Conservation (phyloP, 2,329 filamentous ascomycete species). For the Leptographium procerum region DNA sequence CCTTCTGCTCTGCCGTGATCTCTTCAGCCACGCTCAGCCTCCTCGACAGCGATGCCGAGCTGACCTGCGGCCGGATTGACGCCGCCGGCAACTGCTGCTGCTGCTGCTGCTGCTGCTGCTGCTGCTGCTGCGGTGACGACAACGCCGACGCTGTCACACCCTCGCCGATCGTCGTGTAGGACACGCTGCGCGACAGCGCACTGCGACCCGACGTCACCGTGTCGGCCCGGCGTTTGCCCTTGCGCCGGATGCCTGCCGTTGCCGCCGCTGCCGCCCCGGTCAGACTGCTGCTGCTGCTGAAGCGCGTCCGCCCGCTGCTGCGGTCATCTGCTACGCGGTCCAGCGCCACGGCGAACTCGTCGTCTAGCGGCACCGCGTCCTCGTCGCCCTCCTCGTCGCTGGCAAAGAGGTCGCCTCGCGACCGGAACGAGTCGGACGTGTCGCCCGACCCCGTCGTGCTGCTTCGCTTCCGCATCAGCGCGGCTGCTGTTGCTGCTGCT, state of each 20-base stretch:
- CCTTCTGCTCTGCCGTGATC: not conserved
- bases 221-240: constrained; percentile 13
- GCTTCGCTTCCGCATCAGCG: constrained; percentile 50
- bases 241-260: constrained; percentile 58
- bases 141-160: constrained; percentile 32
- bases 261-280: constrained; percentile 24
- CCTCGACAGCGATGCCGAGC: constrained; percentile 9
- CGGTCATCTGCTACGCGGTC: constrained; percentile 68
- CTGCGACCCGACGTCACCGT: constrained; percentile 8
- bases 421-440: constrained; percentile 77
- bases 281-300: constrained; percentile 35
- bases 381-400: constrained; percentile 80
- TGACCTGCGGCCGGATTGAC: constrained; percentile 12
- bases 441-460: constrained; percentile 68
- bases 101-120: no score
- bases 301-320: constrained; percentile 53
- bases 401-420: constrained; percentile 79
- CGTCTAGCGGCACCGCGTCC: constrained; percentile 83
- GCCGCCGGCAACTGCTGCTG: constrained; percentile 40
- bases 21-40: not conserved
- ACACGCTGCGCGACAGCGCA: constrained; percentile 38
- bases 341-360: constrained; percentile 80
- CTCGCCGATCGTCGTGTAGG: constrained; percentile 48
- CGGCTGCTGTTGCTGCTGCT: not conserved
- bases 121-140: no score